These are phyloP conservation scores for Forsythia suspensa DNA, from an alignment of 257 asterid genomes.

Conservation along the genomic window DNA sequence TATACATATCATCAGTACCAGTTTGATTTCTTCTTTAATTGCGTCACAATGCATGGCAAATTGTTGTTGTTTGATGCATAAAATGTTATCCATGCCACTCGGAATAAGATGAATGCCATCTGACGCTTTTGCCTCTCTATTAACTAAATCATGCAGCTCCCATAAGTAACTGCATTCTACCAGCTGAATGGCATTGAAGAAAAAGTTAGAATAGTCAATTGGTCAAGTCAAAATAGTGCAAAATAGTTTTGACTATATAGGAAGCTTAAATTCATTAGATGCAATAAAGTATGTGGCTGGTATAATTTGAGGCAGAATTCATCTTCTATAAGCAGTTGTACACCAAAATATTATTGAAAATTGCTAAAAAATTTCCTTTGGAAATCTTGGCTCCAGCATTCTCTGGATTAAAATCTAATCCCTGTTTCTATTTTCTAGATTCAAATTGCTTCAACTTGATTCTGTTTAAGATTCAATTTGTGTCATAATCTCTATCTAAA, in stretches of 20 bases:
- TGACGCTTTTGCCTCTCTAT: slow-evolving; percentile 57
- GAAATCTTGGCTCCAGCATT: background rate
- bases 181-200: slow-evolving; percentile 42
- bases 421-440: background rate
- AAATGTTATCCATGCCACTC: slow-evolving; percentile 45
- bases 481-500: background rate
- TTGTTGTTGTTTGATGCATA: slow-evolving; percentile 61
- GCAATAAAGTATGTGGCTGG: background rate
- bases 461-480: background rate
- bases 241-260: background rate
- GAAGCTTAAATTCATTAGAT: background rate
- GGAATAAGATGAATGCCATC: slow-evolving; percentile 77
- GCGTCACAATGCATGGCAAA: slow-evolving; percentile 89
- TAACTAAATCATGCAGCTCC: slow-evolving; percentile 69
- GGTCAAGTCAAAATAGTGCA: background rate
- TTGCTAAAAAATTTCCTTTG: background rate
- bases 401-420: background rate
- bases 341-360: background rate
- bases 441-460: background rate
- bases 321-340: background rate
- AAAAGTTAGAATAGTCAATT: background rate
- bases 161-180: slow-evolving; percentile 71
- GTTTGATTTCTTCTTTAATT: slow-evolving; percentile 61
- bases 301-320: background rate
- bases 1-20: slow-evolving; percentile 46